phyloP scores from a whole-genome alignment of 495 filamentous ascomycete species.

The Lichenothelia convexa region DNA sequence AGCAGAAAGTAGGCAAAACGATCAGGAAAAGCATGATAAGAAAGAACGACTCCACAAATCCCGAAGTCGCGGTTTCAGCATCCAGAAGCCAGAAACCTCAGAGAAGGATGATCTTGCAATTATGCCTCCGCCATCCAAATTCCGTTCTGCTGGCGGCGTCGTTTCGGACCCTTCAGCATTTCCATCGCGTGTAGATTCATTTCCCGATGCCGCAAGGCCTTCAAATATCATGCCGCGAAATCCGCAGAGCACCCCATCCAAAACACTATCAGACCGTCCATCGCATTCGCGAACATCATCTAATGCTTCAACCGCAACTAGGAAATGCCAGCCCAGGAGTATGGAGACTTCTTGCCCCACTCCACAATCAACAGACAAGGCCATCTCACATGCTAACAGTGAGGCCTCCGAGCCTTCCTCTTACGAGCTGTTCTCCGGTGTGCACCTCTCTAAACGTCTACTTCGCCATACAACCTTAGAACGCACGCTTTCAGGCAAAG shows the following conservation, averaged over 20 bases:
- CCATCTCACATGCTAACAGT: too few relatives aligned
- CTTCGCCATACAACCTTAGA: slow-evolving; percentile 63
- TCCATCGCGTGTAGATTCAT: too few relatives aligned
- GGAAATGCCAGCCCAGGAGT: background rate
- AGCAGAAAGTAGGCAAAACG: slow-evolving; percentile 39
- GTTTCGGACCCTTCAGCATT: too few relatives aligned
- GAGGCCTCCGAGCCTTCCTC: too few relatives aligned
- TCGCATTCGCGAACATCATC: background rate
- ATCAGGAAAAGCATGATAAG: slow-evolving; percentile 37
- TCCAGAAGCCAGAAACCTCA: background rate
- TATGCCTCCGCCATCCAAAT: too few relatives aligned
- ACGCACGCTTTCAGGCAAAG: slow-evolving; percentile 58
- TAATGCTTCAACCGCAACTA: background rate
- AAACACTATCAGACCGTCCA: background rate
- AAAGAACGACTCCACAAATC: slow-evolving; percentile 32
- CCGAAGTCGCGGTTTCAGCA: slow-evolving; percentile 53
- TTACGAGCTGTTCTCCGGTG: slow-evolving; percentile 62
- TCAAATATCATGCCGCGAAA: background rate
- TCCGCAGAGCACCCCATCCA: background rate
- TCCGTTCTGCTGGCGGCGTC: background rate
- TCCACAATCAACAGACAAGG: slow-evolving; percentile 1
- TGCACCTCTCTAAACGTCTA: slow-evolving; percentile 60
- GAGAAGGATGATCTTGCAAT: too few relatives aligned
- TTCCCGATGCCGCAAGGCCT: background rate
- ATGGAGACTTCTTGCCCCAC: slow-evolving; percentile 1